Conservation (phyloP, 2,329 filamentous ascomycete species). For the Lecanicillium sp. region DNA sequence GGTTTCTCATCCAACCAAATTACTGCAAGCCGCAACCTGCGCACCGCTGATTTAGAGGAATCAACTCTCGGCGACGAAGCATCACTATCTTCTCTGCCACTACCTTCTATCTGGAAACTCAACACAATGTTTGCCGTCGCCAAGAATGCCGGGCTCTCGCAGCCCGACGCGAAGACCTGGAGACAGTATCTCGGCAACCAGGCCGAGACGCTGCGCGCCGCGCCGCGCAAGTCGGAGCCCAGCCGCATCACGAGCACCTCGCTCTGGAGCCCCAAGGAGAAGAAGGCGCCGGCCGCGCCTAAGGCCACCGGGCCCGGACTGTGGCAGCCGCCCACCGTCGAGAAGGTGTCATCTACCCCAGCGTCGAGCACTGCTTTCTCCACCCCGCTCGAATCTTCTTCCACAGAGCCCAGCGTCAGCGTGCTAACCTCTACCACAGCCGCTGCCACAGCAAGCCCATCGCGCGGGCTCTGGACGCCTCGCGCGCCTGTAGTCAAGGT, state of each 20-base stretch:
- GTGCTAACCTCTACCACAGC: constrained; percentile 11
- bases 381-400: constrained; percentile 15
- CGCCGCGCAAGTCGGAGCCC: constrained; percentile 12
- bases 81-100: not conserved
- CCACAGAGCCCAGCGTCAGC: constrained; percentile 14
- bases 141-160: constrained; percentile 24
- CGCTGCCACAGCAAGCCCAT: constrained; percentile 14
- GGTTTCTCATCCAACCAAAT: not conserved
- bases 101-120: constrained; percentile 9
- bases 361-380: constrained; percentile 11
- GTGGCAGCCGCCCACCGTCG: not conserved
- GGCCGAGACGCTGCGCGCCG: constrained; percentile 7
- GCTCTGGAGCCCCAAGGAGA: constrained; percentile 1
- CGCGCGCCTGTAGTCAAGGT: not conserved
- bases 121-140: not conserved
- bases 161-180: constrained; percentile 32
- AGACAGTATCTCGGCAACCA: constrained; percentile 22
- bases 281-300: not conserved
- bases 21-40: not conserved
- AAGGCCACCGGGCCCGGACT: not conserved
- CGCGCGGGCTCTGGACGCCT: constrained; percentile 8
- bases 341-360: not conserved
- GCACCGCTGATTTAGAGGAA: not conserved
- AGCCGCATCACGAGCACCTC: constrained; percentile 9
- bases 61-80: constrained; percentile 16